Conservation (phyloP, 495 filamentous ascomycete species). For the Podospora pseudocomata region DNA sequence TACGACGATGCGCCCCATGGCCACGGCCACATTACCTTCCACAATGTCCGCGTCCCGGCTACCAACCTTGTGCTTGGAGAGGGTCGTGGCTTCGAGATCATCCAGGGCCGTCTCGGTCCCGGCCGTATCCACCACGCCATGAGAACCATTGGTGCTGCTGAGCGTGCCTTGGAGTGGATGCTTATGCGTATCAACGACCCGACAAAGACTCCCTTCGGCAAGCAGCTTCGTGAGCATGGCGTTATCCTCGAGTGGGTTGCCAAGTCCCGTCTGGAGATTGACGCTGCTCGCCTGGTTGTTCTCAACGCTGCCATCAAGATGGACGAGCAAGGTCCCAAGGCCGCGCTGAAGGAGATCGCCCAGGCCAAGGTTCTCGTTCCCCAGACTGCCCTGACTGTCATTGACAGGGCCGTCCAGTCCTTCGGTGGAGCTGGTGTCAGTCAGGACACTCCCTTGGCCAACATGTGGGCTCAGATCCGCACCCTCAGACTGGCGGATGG, state of each 20-base stretch:
- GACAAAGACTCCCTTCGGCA: slow-evolving; percentile 78
- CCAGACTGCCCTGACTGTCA: slow-evolving; percentile 69
- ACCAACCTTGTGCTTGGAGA: slow-evolving; percentile 80
- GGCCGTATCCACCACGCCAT: slow-evolving; percentile 94
- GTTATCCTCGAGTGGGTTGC: slow-evolving; percentile 94
- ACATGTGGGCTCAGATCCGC: slow-evolving; percentile 78
- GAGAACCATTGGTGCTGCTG: slow-evolving; percentile 83
- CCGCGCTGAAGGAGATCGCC: slow-evolving; percentile 77
- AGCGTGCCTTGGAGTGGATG: slow-evolving; percentile 83
- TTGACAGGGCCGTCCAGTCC: slow-evolving; percentile 82
- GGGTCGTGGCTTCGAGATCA: slow-evolving; percentile 94
- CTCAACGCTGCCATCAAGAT: slow-evolving; percentile 90
- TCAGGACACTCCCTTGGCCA: slow-evolving; percentile 86
- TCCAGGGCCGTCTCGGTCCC: slow-evolving; percentile 86
- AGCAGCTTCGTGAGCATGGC: slow-evolving; percentile 74
- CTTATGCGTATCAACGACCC: slow-evolving; percentile 86
- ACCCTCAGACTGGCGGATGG: slow-evolving; percentile 86
- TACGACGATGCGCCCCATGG: slow-evolving; percentile 95
- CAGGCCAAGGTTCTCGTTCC: slow-evolving; percentile 85
- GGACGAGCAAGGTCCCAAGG: slow-evolving; percentile 74
- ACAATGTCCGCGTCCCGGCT: slow-evolving; percentile 75
- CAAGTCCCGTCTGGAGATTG: slow-evolving; percentile 83
- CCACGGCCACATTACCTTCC: slow-evolving; percentile 84
- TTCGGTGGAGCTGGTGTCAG: slow-evolving; percentile 83
- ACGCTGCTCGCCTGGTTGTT: slow-evolving; percentile 79